Evolutionary conservation across 192 early-diverging fungal species (phyloP).

Genomic region (Dissophora globulifera): DNA sequence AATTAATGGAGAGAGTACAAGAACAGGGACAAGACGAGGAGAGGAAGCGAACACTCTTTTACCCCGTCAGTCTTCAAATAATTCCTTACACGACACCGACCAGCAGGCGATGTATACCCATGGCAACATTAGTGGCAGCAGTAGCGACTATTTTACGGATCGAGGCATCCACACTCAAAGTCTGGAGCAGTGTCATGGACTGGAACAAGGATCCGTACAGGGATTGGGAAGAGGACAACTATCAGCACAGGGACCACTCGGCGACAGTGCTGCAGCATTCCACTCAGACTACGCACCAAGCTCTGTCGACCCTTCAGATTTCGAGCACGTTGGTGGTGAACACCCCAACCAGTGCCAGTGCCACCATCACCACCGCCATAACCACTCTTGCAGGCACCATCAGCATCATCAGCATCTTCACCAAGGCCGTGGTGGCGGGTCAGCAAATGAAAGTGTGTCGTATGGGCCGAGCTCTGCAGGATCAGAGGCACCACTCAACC

Average conservation of each 20-base stretch:
- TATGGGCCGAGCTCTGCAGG: slow-evolving; percentile 22
- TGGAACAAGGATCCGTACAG: no score
- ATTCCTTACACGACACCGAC: no score
- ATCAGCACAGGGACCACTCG: not conserved
- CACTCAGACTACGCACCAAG: slow-evolving; percentile 17
- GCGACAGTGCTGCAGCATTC: slow-evolving; percentile 3
- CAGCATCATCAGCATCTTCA: not conserved
- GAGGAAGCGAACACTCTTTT: no score
- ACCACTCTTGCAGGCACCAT: not conserved
- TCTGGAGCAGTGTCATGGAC: no score
- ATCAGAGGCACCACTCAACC: slow-evolving; percentile 7
- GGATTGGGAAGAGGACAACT: no score
- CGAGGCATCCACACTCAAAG: not conserved
- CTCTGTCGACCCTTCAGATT: slow-evolving; percentile 18
- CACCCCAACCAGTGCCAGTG: no score
- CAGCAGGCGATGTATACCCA: slow-evolving; percentile 21
- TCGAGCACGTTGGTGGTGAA: slow-evolving; percentile 6
- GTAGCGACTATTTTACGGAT: slow-evolving; percentile 19
- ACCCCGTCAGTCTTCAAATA: no score
- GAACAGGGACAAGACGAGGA: no score
- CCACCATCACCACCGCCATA: not conserved
- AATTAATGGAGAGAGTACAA: not conserved
- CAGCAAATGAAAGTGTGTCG: no score
- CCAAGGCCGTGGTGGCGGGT: not conserved
- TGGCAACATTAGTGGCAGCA: slow-evolving; percentile 1